Base-by-base conservation (phyloP, 1,284 basidiomycete species). In the Mixia osmundae region DNA sequence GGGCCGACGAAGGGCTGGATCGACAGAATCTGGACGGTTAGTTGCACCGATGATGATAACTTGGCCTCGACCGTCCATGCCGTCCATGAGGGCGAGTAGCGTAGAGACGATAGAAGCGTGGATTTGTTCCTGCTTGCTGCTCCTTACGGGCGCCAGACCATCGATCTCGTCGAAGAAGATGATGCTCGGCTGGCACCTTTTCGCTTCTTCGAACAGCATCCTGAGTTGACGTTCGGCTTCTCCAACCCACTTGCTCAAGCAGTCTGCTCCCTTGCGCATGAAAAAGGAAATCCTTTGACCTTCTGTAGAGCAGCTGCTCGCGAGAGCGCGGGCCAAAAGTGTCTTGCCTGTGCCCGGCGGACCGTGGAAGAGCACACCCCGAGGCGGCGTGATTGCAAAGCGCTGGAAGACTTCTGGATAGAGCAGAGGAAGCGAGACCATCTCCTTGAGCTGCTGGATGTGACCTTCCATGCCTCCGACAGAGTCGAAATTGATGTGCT, bases 131-230 rank as follows among this genome's bases (percentile, higher is more conserved):
- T 97, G 91, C 55, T 95, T 95, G 33, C 80, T 83, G 31, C 83
- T 91, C 25, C 91, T 74, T 1, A 97, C 91, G 0, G 91, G 91
- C 12, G 91, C 91, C 10, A 99, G 70, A 28, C 87, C 89, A 52
- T 99, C 91, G 47, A 99, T 99, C 59, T 99, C 91, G 54, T 99
- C 83, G 50, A 89, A 89, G 59, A 89, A 89, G 49, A 89, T 87
- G 53, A 89, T 99, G 46, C 74, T 79, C 0, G 91, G 91, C 52
- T 97, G 89, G 36, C 72, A 76, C 38, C 74, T 74, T 30, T 74
- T 69, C 1, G 91, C 91, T 60, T 97, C 91, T 47, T 97, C 89
- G 54, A 99, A 99, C 7, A 99, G 65, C 36, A 97, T 66, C 1
- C 91, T 71, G 5, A 97, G 66, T 55, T 97, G 91, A 3, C 91